phyloP scores from a whole-genome alignment of 306 rosid genomes.

The Dryas drummondii region DNA sequence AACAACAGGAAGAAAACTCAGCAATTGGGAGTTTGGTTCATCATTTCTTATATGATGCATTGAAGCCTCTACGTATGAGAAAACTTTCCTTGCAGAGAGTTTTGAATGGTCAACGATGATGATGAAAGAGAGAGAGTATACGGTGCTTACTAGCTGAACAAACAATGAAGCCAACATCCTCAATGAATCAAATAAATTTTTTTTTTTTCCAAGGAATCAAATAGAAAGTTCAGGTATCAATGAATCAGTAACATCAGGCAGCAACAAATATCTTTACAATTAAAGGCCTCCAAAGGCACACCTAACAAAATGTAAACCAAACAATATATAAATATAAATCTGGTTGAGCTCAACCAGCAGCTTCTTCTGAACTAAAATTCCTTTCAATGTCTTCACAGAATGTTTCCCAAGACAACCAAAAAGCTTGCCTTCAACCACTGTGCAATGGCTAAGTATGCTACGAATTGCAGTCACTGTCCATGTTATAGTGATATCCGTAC shows the following conservation, averaged over 20 bases:
- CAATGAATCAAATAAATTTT: not conserved
- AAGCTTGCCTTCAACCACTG: not conserved
- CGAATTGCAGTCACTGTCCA: not conserved
- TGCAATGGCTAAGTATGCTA: not conserved
- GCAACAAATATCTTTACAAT: constrained; percentile 3
- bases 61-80: too few relatives aligned
- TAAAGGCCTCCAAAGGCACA: constrained; percentile 8
- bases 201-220: not conserved
- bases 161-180: not conserved
- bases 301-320: constrained; percentile 1
- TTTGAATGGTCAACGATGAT: too few relatives aligned
- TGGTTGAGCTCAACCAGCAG: constrained; percentile 3
- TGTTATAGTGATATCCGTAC: not conserved
- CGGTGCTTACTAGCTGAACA: not conserved
- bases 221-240: not conserved
- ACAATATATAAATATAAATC: not conserved
- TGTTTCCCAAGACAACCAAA: not conserved
- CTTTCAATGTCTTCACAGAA: not conserved
- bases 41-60: too few relatives aligned
- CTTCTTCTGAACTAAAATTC: not conserved
- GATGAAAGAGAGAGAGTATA: not conserved
- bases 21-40: too few relatives aligned
- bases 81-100: too few relatives aligned
- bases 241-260: not conserved
- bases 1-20: too few relatives aligned